Evolutionary conservation across 2,329 filamentous ascomycete genomes (phyloP), one percentile per base, ranked within the genome.

Genomic region (Apiospora kogelbergensis): DNA sequence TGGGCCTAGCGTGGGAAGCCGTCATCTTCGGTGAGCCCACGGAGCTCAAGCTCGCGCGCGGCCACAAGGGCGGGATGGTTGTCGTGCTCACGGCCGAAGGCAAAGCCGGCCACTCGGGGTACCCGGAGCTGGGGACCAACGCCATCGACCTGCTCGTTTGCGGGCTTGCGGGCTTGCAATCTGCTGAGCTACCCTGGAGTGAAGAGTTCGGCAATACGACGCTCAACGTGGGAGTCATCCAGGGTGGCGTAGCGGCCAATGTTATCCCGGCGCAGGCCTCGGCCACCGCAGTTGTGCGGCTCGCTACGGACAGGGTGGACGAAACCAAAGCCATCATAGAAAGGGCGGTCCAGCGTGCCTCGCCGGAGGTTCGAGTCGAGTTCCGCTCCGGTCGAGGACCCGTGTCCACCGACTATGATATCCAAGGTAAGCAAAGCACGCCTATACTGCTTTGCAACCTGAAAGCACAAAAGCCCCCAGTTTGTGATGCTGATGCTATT

Each of bases 1-100:
- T 88, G 53, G 78, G 81, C 66, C 71, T 85, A 73, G 76, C 68
- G 22, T 90, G 89, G 83, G 85, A 90, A 64, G 85, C 89, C 6
- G 84, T 91, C 70, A 89, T 90, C 72, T 94, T 94, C 75, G 91
- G 91, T 17, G 91, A 94, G 75, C 91, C 91, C 0, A 94, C 91
- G 0, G 91, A 93, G 72, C 82, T 86, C 46, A 91, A 90, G 74
- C 86, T 94, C 6, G 90, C 90, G 0, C 83, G 86, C 17, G 91
- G 91, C 10, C 91, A 94, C 80, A 94, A 94, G 77, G 91, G 91
- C 9, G 90, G 88, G 71, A 74, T 90, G 0, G 83, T 84, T 46
- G 86, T 92, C 71, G 80, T 82, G 20, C 73, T 94, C 65, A 81
- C 81, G 17, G 89, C 89, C 0, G 86, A 84, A 22, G 91, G 91